Percentiles rank a stretch among this genome's conserved stretches.
Evolutionary conservation across 139 green algal species (phyloP).

Genomic region (Coelastrella sp.): DNA sequence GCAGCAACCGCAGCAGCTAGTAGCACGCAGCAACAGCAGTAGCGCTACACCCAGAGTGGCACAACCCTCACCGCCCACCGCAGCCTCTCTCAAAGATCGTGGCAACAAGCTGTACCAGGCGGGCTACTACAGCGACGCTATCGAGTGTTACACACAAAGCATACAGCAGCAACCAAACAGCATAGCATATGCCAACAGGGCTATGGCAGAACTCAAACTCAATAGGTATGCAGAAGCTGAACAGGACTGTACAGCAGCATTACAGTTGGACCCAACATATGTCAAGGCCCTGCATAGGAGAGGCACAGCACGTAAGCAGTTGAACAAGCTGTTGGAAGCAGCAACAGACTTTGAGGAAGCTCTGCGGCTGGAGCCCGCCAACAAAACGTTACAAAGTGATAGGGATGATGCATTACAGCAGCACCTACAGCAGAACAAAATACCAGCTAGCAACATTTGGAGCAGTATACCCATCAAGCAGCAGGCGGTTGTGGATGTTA

Average conservation of each 20-base stretch:
- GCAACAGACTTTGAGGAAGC: constrained; percentile 77
- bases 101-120: constrained; percentile 85
- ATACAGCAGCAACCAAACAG: constrained; percentile 62
- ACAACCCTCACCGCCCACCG: constrained; percentile 41
- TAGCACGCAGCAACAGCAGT: neutral
- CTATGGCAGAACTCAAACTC: constrained; percentile 77
- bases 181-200: constrained; percentile 77
- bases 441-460: constrained; percentile 11
- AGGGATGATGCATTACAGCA: constrained; percentile 48
- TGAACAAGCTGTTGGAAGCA: constrained; percentile 64
- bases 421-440: constrained; percentile 24
- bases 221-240: constrained; percentile 60
- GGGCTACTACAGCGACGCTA: constrained; percentile 63
- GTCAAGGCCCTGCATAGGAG: constrained; percentile 80
- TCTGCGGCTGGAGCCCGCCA: constrained; percentile 76
- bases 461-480: neutral
- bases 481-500: neutral
- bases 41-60: too few species aligned
- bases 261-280: constrained; percentile 74
- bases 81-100: constrained; percentile 68
- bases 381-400: constrained; percentile 62
- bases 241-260: constrained; percentile 69
- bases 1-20: constrained; percentile 34
- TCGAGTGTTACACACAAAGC: constrained; percentile 70
- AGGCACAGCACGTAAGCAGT: constrained; percentile 62